Conservation (phyloP, 2,329 filamentous ascomycete species). For the Lasiodiplodia sp. region DNA sequence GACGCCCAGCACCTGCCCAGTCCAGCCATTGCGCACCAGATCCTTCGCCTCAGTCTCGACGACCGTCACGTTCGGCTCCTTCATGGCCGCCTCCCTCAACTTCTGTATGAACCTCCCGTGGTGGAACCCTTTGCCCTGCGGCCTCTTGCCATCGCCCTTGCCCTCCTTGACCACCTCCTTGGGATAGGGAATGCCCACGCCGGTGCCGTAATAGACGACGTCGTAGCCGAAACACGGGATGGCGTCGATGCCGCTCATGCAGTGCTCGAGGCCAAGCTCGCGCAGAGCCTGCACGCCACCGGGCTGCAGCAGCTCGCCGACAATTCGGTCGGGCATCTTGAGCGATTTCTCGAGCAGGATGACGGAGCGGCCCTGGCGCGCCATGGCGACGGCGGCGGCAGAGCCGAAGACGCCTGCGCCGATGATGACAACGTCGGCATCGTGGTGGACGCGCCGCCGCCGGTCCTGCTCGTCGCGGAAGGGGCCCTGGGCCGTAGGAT, state of each 20-base stretch:
- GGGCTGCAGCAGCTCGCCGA: slow-evolving; percentile 93
- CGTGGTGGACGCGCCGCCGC: slow-evolving; percentile 62
- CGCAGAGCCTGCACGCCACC: slow-evolving; percentile 84
- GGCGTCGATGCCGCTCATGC: slow-evolving; percentile 88
- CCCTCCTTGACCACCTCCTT: slow-evolving; percentile 49
- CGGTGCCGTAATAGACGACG: slow-evolving; percentile 79
- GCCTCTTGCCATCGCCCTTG: slow-evolving; percentile 53
- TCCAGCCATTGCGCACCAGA: slow-evolving; percentile 73
- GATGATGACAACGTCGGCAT: slow-evolving; percentile 86
- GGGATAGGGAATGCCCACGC: slow-evolving; percentile 82
- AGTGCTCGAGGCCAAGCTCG: slow-evolving; percentile 78
- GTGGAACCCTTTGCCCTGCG: slow-evolving; percentile 85
- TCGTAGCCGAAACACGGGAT: slow-evolving; percentile 85
- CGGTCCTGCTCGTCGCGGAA: slow-evolving; percentile 17
- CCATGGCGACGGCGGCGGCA: slow-evolving; percentile 82
- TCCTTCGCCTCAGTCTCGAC: slow-evolving; percentile 87
- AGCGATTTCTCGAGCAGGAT: slow-evolving; percentile 87
- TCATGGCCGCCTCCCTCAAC: slow-evolving; percentile 76
- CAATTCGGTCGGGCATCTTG: slow-evolving; percentile 93
- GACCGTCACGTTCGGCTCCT: slow-evolving; percentile 83
- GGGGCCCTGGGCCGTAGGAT: neutral
- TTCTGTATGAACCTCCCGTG: slow-evolving; percentile 92
- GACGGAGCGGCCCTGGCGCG: slow-evolving; percentile 88
- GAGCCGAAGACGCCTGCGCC: slow-evolving; percentile 92
- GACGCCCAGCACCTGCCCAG: slow-evolving; percentile 81